These are phyloP conservation scores for Prunus salicina DNA, from an alignment of 306 rosid genomes.

Conservation along the genomic window DNA sequence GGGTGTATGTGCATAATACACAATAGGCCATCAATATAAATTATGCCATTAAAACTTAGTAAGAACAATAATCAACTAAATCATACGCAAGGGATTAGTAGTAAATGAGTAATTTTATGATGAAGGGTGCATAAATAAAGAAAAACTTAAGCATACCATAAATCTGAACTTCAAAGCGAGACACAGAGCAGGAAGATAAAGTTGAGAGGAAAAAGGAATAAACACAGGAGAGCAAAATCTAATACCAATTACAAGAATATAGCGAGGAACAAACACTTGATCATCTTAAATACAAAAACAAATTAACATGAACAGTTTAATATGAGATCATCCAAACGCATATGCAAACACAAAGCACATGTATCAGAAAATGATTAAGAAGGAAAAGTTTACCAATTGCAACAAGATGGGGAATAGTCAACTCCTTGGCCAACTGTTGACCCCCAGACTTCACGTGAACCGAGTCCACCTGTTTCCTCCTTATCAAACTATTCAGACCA, in stretches of 20 bases:
- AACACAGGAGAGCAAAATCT: neutral
- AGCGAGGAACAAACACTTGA: neutral
- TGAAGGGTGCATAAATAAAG: neutral
- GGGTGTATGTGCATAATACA: neutral
- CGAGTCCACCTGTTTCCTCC: constrained; percentile 83
- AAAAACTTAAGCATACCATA: neutral
- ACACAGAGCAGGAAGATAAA: neutral
- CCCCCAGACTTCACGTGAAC: constrained; percentile 24
- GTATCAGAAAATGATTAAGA: neutral
- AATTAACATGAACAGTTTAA: neutral
- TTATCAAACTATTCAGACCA: constrained; percentile 47
- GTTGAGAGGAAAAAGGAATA: neutral
- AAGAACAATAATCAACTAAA: neutral
- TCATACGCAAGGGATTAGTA: neutral
- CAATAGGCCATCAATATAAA: neutral
- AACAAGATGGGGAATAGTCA: constrained; percentile 69
- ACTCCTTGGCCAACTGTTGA: constrained; percentile 73
- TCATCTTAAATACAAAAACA: neutral
- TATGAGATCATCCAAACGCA: neutral
- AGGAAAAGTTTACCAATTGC: constrained; percentile 56
- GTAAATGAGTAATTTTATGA: neutral
- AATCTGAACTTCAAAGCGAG: constrained; percentile 1
- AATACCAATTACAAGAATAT: neutral
- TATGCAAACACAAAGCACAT: neutral
- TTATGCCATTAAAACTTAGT: neutral